phyloP scores from a whole-genome alignment of 2,329 filamentous ascomycete genomes.

The Aureobasidium sp. region DNA sequence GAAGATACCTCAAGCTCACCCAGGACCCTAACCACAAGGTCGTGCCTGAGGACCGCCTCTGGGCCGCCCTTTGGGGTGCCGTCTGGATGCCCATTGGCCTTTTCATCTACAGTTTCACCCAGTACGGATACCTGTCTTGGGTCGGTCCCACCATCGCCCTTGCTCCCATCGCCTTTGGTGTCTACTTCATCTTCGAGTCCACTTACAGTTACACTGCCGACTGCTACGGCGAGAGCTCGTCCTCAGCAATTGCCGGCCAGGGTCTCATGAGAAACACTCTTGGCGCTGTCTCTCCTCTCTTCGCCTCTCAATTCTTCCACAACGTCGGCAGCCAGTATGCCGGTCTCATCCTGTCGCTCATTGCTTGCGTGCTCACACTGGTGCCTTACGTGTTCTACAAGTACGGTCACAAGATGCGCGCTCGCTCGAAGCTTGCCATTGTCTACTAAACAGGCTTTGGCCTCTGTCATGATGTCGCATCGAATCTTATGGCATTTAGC shows the following conservation, averaged over 20 bases:
- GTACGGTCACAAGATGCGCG: constrained; percentile 35
- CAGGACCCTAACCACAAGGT: constrained; percentile 28
- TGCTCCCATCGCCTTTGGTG: constrained; percentile 45
- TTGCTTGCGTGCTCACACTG: constrained; percentile 38
- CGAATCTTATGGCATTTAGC: constrained; percentile 7
- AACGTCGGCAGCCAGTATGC: constrained; percentile 49
- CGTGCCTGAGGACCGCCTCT: constrained; percentile 42
- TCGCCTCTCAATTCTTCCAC: constrained; percentile 47
- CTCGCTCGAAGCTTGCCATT: constrained; percentile 34
- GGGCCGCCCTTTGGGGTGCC: constrained; percentile 44
- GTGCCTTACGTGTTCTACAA: constrained; percentile 41
- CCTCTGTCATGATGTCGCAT: neutral
- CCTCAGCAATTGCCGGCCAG: constrained; percentile 43
- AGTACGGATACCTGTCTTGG: constrained; percentile 45
- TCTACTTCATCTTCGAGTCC: constrained; percentile 45
- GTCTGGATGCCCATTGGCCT: constrained; percentile 43
- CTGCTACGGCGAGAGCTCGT: constrained; percentile 44
- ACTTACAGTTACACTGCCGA: constrained; percentile 47
- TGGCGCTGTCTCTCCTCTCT: constrained; percentile 46
- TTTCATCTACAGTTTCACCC: constrained; percentile 50
- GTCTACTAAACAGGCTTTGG: constrained; percentile 6
- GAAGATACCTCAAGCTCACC: constrained; percentile 41
- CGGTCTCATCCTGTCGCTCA: constrained; percentile 42
- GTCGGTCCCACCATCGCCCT: constrained; percentile 45
- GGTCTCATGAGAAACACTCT: constrained; percentile 48